Percentiles rank a stretch among this genome's conserved stretches.
These are phyloP conservation scores for Lathyrus sativus DNA, from an alignment of 306 rosid species.

Conservation along the genomic window DNA sequence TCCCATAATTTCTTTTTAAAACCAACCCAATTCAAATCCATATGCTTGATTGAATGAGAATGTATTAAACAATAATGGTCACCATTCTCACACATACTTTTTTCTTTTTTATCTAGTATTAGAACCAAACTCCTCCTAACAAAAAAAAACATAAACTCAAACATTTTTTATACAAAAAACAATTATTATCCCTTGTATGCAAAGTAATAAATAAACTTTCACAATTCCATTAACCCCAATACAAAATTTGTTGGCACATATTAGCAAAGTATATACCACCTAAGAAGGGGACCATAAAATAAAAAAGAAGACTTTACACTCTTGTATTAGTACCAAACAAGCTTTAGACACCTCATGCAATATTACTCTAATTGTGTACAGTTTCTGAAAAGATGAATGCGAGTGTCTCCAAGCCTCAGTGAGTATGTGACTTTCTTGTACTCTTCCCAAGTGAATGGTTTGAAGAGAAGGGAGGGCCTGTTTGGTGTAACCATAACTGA, in stretches of 20 bases:
- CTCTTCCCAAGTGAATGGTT: constrained; percentile 77
- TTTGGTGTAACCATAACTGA: constrained; percentile 52
- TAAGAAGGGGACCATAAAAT: neutral
- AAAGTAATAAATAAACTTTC: constrained; percentile 2
- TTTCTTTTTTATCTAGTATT: too few relatives aligned
- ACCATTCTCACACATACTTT: neutral
- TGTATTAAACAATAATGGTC: neutral
- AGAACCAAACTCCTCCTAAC: neutral
- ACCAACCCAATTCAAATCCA: too few relatives aligned
- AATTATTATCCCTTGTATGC: neutral
- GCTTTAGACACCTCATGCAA: neutral
- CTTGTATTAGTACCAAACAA: neutral
- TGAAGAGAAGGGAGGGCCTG: constrained; percentile 50
- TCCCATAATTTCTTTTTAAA: too few relatives aligned
- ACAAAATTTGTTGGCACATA: constrained; percentile 28
- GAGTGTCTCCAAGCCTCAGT: constrained; percentile 61
- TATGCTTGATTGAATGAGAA: neutral
- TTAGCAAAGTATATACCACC: constrained; percentile 24
- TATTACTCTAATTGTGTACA: constrained; percentile 1
- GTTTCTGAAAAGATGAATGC: constrained; percentile 57
- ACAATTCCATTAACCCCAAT: neutral
- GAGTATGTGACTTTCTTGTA: constrained; percentile 68
- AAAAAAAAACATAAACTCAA: neutral
- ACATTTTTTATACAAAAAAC: neutral
- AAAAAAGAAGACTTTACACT: constrained; percentile 4